phyloP scores from a whole-genome alignment of 305 asterid species.

The Fraxinus dipetala region DNA sequence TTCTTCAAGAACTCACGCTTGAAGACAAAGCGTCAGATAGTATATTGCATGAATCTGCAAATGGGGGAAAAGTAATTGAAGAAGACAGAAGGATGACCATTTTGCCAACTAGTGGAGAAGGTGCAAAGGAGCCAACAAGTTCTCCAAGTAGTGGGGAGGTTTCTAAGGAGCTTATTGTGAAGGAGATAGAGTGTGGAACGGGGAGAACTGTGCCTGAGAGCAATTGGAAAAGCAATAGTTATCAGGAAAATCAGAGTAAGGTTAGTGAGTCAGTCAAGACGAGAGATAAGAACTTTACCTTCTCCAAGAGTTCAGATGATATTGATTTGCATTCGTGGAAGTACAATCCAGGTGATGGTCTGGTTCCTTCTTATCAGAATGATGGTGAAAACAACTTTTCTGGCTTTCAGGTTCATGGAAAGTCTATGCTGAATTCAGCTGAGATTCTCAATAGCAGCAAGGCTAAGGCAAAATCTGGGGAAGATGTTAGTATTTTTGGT shows the following conservation, averaged over 20 bases:
- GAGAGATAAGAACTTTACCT: slow-evolving; percentile 53
- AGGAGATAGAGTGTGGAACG: slow-evolving; percentile 77
- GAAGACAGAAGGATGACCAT: slow-evolving; percentile 32
- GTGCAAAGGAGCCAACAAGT: slow-evolving; percentile 35
- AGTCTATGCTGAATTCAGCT: slow-evolving; percentile 33
- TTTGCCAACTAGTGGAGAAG: slow-evolving; percentile 36
- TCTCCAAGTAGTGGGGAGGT: slow-evolving; percentile 39
- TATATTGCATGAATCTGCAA: slow-evolving; percentile 44
- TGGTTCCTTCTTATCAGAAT: slow-evolving; percentile 41
- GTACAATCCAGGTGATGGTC: slow-evolving; percentile 45
- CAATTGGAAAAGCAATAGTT: slow-evolving; percentile 49
- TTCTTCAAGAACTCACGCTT: slow-evolving; percentile 60
- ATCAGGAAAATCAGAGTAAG: slow-evolving; percentile 42
- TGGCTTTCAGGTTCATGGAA: slow-evolving; percentile 58
- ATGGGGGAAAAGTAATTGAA: slow-evolving; percentile 36
- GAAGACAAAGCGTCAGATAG: slow-evolving; percentile 49
- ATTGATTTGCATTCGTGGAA: slow-evolving; percentile 57
- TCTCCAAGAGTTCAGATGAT: slow-evolving; percentile 59
- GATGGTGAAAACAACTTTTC: slow-evolving; percentile 47
- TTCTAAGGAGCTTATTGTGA: slow-evolving; percentile 78
- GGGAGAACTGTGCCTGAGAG: slow-evolving; percentile 52
- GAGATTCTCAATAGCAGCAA: slow-evolving; percentile 49
- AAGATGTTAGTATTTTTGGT: slow-evolving; percentile 41
- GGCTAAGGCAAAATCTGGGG: slow-evolving; percentile 44
- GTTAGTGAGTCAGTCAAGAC: slow-evolving; percentile 45